These are phyloP conservation scores for Xylona heveae DNA, from an alignment of 495 filamentous ascomycete species.

Conservation along the genomic window DNA sequence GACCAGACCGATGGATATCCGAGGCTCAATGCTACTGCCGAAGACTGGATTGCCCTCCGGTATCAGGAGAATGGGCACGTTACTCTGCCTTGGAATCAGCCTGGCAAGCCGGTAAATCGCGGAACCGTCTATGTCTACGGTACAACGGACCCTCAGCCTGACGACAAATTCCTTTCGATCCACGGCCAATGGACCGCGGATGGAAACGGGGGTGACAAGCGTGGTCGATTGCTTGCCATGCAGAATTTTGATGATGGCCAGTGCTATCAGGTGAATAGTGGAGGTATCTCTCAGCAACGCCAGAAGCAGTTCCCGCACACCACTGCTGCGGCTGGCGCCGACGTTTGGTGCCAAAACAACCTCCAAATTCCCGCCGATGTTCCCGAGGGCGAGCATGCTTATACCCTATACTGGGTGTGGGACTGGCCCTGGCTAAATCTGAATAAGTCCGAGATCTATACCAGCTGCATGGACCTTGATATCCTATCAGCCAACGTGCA, in stretches of 20 bases:
- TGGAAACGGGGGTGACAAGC: slow-evolving; percentile 54
- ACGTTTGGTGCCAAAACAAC: slow-evolving; percentile 61
- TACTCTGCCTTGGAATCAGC: slow-evolving; percentile 34
- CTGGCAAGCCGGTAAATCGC: slow-evolving; percentile 40
- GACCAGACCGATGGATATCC: slow-evolving; percentile 32
- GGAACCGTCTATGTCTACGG: slow-evolving; percentile 71
- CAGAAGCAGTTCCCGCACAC: slow-evolving; percentile 27
- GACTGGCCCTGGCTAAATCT: slow-evolving; percentile 51
- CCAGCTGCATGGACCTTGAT: slow-evolving; percentile 60
- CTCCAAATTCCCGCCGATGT: slow-evolving; percentile 40
- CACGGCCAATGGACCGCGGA: slow-evolving; percentile 52
- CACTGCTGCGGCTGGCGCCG: slow-evolving; percentile 20
- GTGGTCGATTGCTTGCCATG: slow-evolving; percentile 48
- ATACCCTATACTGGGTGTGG: slow-evolving; percentile 85
- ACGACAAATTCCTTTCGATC: slow-evolving; percentile 45
- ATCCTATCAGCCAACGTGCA: no score
- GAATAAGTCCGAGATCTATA: slow-evolving; percentile 52
- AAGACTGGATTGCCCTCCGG: slow-evolving; percentile 46
- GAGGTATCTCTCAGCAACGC: slow-evolving; percentile 29
- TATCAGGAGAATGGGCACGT: slow-evolving; percentile 85
- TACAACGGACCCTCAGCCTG: slow-evolving; percentile 37
- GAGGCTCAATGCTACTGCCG: slow-evolving; percentile 41
- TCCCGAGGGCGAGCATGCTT: slow-evolving; percentile 26
- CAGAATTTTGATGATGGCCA: slow-evolving; percentile 67
- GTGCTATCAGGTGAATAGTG: slow-evolving; percentile 49